Percentiles rank a stretch among this genome's conserved stretches.
phyloP scores from a whole-genome alignment of 306 rosid genomes.

The Medicago ruthenica region DNA sequence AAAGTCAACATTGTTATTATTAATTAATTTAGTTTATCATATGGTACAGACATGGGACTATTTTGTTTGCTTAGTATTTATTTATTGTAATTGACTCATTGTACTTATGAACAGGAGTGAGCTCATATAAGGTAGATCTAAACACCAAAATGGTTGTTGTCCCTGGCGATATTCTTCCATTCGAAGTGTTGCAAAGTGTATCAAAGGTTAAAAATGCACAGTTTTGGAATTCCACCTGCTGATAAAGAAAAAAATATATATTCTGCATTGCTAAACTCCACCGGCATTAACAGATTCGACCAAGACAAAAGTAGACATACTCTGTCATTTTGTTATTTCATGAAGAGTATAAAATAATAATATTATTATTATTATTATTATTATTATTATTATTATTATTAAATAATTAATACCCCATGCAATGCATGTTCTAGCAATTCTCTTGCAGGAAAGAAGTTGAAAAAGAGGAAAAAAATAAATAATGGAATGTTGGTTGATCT shows the following conservation, averaged over 20 bases:
- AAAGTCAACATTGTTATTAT: too few species aligned
- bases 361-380: neutral
- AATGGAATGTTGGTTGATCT: too few species aligned
- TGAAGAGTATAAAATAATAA: neutral
- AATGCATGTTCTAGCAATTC: neutral
- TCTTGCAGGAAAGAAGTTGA: too few species aligned
- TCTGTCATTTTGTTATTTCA: neutral
- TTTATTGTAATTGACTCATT: neutral
- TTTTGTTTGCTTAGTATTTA: constrained; percentile 23
- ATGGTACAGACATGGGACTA: constrained; percentile 15
- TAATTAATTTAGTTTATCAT: too few species aligned
- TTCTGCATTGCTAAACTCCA: too few species aligned
- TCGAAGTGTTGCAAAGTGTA: constrained; percentile 76
- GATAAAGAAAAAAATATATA: neutral
- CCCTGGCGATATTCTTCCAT: constrained; percentile 77
- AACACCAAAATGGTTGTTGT: constrained; percentile 81
- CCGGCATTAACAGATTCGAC: neutral
- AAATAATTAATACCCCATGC: neutral
- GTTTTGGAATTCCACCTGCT: constrained; percentile 60
- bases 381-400: neutral
- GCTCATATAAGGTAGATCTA: constrained; percentile 78
- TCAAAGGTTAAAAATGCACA: constrained; percentile 78
- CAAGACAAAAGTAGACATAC: neutral
- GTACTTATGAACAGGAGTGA: constrained; percentile 63
- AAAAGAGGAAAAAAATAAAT: too few species aligned